A percentile compares a stretch with the other conserved stretches of the same genome.
These are phyloP conservation scores for Phaffia rhodozyma DNA, from an alignment of 1,284 basidiomycete species.

Conservation along the genomic window DNA sequence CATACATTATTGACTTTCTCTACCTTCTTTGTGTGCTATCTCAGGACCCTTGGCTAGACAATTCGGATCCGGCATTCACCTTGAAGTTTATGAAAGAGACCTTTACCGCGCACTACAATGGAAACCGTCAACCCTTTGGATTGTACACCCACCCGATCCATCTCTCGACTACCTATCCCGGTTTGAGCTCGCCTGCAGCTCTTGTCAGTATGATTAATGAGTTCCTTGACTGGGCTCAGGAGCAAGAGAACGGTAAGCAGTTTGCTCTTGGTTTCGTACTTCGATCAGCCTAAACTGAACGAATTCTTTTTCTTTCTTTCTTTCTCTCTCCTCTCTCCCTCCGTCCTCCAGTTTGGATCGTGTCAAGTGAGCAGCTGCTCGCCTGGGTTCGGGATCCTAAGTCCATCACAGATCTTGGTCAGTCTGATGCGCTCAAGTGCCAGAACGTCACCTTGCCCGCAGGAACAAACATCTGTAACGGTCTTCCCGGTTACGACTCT, in stretches of 20 bases:
- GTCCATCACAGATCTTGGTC: slow-evolving; percentile 48
- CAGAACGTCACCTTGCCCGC: slow-evolving; percentile 47
- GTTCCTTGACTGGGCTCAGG: slow-evolving; percentile 70
- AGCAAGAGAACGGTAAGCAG: slow-evolving; percentile 49
- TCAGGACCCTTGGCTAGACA: too few relatives aligned
- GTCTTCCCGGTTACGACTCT: slow-evolving; percentile 50
- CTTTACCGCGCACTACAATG: slow-evolving; percentile 57
- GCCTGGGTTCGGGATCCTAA: slow-evolving; percentile 62
- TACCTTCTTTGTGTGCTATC: too few relatives aligned
- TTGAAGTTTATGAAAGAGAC: slow-evolving; percentile 61
- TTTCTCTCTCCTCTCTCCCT: slow-evolving; percentile 5
- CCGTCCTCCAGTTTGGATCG: slow-evolving; percentile 51
- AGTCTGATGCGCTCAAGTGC: slow-evolving; percentile 48
- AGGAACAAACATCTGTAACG: slow-evolving; percentile 54
- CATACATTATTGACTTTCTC: too few relatives aligned
- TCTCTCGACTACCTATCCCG: slow-evolving; percentile 43
- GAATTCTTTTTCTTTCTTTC: not conserved
- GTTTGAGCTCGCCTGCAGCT: slow-evolving; percentile 31
- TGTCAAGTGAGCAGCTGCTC: slow-evolving; percentile 59
- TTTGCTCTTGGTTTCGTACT: slow-evolving; percentile 1
- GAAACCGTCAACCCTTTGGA: slow-evolving; percentile 65
- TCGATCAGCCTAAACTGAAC: not conserved
- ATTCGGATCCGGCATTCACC: slow-evolving; percentile 31
- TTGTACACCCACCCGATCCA: slow-evolving; percentile 64
- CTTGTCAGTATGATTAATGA: slow-evolving; percentile 61